These are phyloP conservation scores for Alisma plantagoaquatica DNA, from an alignment of 106 monocot genomes.

Conservation along the genomic window DNA sequence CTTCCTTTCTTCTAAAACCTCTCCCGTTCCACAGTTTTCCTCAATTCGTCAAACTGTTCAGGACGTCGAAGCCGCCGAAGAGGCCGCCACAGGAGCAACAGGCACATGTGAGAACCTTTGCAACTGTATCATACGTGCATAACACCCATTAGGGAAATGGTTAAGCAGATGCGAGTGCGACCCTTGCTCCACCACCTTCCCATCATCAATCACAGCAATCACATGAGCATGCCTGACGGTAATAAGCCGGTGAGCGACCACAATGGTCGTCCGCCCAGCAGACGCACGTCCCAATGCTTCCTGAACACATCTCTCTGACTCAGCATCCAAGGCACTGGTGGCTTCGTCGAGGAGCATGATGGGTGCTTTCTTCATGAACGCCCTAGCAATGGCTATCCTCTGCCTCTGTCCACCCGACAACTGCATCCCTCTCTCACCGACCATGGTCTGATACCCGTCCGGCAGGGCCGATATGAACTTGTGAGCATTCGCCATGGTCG, in stretches of 20 bases:
- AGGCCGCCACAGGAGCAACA: no score
- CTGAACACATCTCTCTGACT: conserved; percentile 78
- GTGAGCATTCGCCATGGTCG: conserved; percentile 71
- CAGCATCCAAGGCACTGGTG: conserved; percentile 86
- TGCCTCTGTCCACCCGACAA: conserved; percentile 92
- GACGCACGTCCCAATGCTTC: conserved; percentile 51
- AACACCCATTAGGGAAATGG: conserved; percentile 66
- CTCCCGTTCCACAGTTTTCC: no score
- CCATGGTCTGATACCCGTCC: conserved; percentile 70
- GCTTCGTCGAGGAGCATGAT: conserved; percentile 87
- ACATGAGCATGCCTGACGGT: conserved; percentile 62
- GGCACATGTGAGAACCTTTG: conserved; percentile 35
- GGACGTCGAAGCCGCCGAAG: no score
- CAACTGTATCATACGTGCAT: conserved; percentile 85
- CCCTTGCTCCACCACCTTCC: conserved; percentile 93
- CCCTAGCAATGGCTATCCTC: conserved; percentile 75
- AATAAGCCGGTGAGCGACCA: conserved; percentile 78
- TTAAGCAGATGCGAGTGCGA: conserved; percentile 78
- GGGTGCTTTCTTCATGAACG: conserved; percentile 52
- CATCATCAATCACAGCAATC: conserved; percentile 93
- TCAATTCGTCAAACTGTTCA: no score
- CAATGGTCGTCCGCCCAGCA: conserved; percentile 49
- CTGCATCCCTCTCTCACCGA: conserved; percentile 81
- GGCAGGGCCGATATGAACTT: conserved; percentile 83
- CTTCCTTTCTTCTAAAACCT: no score